phyloP scores from a whole-genome alignment of 306 rosid species.

The Boehmeria nivea region DNA sequence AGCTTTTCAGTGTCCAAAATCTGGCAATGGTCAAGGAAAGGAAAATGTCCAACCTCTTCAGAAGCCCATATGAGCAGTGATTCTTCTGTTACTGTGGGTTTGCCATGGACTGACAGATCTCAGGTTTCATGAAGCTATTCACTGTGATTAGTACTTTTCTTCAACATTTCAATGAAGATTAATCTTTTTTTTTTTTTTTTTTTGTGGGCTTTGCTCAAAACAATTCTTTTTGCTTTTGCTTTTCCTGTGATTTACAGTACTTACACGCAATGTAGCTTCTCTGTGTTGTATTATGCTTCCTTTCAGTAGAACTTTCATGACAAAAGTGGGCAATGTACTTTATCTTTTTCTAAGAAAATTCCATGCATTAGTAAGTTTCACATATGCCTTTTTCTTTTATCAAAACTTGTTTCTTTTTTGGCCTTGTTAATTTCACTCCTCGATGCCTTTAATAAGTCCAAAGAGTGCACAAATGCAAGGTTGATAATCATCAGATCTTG shows the following conservation, averaged over 20 bases:
- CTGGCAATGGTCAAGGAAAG: slow-evolving; percentile 92
- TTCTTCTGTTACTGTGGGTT: slow-evolving; percentile 24
- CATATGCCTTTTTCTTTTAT: slow-evolving; percentile 13
- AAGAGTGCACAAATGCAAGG: too few relatives aligned
- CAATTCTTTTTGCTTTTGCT: slow-evolving; percentile 1
- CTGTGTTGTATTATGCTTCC: slow-evolving; percentile 29
- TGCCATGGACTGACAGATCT: slow-evolving; percentile 52
- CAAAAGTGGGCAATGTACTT: slow-evolving; percentile 23
- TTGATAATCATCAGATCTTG: neutral
- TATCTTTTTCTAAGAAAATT: slow-evolving; percentile 12
- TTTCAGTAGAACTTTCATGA: slow-evolving; percentile 4
- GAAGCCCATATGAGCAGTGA: slow-evolving; percentile 42
- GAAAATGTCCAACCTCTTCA: slow-evolving; percentile 46
- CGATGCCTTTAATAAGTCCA: too few relatives aligned
- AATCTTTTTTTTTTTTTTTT: neutral
- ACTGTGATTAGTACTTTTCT: too few relatives aligned
- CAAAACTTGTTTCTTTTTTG: slow-evolving; percentile 5
- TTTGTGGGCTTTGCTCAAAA: slow-evolving; percentile 8
- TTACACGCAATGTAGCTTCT: slow-evolving; percentile 29
- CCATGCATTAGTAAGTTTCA: slow-evolving; percentile 5
- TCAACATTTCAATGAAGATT: too few relatives aligned
- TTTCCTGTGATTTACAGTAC: slow-evolving; percentile 17
- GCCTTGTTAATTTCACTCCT: neutral
- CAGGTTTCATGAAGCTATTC: slow-evolving; percentile 39
- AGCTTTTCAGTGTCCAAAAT: slow-evolving; percentile 90